A percentile compares a stretch with the other conserved stretches of the same genome.
phyloP scores from a whole-genome alignment of 2,329 filamentous ascomycete species.

The Samsoniella hepiali region DNA sequence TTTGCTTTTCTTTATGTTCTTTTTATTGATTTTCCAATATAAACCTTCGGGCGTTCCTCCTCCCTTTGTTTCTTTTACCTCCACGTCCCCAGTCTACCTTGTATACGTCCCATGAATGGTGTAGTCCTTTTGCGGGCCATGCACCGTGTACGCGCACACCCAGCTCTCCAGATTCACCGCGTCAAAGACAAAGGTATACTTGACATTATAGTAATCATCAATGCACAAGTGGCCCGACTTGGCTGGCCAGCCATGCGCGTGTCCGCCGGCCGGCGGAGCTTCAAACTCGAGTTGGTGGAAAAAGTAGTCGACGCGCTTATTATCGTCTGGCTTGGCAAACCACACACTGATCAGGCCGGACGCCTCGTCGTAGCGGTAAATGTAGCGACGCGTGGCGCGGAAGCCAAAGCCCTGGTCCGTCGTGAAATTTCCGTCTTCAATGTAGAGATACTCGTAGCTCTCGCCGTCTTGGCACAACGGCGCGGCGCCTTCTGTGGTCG shows the following conservation, averaged over 20 bases:
- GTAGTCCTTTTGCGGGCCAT: slow-evolving; percentile 73
- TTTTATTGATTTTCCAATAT: too few relatives aligned
- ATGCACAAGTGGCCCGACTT: slow-evolving; percentile 67
- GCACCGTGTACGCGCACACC: slow-evolving; percentile 62
- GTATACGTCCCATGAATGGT: slow-evolving; percentile 53
- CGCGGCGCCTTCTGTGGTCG: slow-evolving; percentile 21
- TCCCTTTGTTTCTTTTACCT: not conserved
- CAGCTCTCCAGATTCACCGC: slow-evolving; percentile 57
- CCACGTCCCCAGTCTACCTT: not conserved
- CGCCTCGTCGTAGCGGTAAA: slow-evolving; percentile 66
- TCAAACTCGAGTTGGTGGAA: slow-evolving; percentile 71
- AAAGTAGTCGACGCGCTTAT: slow-evolving; percentile 63
- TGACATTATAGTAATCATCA: slow-evolving; percentile 67
- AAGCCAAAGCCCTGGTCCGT: slow-evolving; percentile 56
- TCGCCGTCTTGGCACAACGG: slow-evolving; percentile 27
- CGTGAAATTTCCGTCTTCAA: slow-evolving; percentile 64
- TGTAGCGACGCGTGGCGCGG: slow-evolving; percentile 62
- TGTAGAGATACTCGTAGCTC: slow-evolving; percentile 62
- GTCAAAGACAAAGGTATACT: slow-evolving; percentile 63
- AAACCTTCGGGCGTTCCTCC: too few relatives aligned
- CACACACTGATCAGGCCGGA: slow-evolving; percentile 64
- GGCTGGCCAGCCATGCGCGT: slow-evolving; percentile 54
- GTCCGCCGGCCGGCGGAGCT: slow-evolving; percentile 31
- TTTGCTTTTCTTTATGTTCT: too few relatives aligned
- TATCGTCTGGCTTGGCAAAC: slow-evolving; percentile 66